phyloP scores from a whole-genome alignment of 306 rosid genomes.

The Casuarina cunninghamiana region DNA sequence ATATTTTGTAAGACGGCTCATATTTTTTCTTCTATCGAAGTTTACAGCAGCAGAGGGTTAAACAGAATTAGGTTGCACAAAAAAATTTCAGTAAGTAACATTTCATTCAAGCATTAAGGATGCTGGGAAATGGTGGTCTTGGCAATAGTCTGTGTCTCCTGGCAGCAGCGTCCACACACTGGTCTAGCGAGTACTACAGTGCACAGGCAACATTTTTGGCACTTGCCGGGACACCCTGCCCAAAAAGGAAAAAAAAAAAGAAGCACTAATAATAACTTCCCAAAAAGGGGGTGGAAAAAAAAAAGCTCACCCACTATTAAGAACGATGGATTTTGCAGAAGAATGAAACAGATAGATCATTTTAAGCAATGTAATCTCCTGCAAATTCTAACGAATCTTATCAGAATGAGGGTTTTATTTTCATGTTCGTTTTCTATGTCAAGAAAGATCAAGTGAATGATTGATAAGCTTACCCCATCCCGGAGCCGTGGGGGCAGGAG shows the following conservation, averaged over 20 bases:
- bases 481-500: neutral
- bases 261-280: neutral
- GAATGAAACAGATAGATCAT: no score
- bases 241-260: neutral
- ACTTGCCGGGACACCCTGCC: slow-evolving; percentile 5
- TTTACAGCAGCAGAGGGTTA: neutral
- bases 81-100: neutral
- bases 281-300: neutral
- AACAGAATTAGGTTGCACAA: neutral
- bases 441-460: neutral
- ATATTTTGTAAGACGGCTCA: neutral
- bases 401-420: neutral
- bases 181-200: neutral
- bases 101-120: neutral
- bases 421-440: neutral
- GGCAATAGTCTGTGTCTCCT: neutral
- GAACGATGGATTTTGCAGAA: no score
- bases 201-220: slow-evolving; percentile 15
- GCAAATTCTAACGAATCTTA: no score
- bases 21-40: neutral
- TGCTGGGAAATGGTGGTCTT: neutral
- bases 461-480: slow-evolving; percentile 1
- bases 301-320: neutral
- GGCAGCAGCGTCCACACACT: slow-evolving; percentile 2
- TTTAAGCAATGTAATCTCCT: no score